Base-by-base conservation (phyloP, 169 alveolate genomes). In the Cyclospora cayetanensis region DNA sequence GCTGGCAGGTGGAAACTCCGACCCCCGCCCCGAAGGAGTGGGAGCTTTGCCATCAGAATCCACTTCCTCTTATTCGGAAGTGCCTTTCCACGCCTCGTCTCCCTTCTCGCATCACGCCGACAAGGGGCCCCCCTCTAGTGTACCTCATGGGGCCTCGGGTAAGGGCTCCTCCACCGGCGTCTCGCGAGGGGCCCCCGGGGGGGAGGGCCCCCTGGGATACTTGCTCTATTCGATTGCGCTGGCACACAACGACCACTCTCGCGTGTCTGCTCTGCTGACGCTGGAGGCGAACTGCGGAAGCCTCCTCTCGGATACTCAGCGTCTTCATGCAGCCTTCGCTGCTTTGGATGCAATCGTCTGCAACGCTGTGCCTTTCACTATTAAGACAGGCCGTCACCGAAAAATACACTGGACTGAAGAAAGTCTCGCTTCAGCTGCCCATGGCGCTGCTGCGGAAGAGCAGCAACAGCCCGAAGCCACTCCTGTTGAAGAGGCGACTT, bases 291-390 rank as follows among this genome's bases (percentile, higher is more conserved):
- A 66, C 53, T 76, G 84, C 4, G 76, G 2, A 27, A 7, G 18
- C 4, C 72, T 86, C 4, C 70, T 86, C 29, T 25, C 12, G 25
- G 92, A 86, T 35, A 86, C 92, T 4, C 85, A 55, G 39, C 70
- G 92, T 31, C 84, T 86, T 37, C 92, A 86, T 35, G 46, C 52
- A 46, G 70, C 85, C 27, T 76, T 86, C 39, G 20, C 84, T 29
- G 85, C 43, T 25, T 63, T 86, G 7, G 92, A 86, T 35, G 92
- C 74, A 9, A 39, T 86, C 27, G 74, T 86, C 7, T 43, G 85
- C 70, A 86, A 86, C 31, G 50, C 74, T 12, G 83, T 43, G 22
- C 70, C 92, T 35, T 29, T 68, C 37, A 76, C 68, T 12, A 35
- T 84, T 35, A 34, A 70, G 46, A 41, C 55, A 39, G 53, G 83